Evolutionary conservation across 1,284 basidiomycete species (phyloP).

Genomic region (Boletus holoroseus): DNA sequence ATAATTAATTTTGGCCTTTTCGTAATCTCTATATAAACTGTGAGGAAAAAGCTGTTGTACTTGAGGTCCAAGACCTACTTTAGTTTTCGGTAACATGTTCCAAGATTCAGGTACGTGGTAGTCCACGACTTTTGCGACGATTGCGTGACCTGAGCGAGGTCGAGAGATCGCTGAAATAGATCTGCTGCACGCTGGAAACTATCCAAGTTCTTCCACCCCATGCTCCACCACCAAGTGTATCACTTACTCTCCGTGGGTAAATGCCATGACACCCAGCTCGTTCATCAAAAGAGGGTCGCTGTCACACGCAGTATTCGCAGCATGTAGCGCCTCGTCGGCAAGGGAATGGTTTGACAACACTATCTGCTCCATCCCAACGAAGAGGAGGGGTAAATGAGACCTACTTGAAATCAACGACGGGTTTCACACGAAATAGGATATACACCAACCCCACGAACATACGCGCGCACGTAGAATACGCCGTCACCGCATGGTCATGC

Average conservation of each 20-base stretch:
- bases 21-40: slow-evolving; percentile 47
- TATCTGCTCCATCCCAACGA: slow-evolving; percentile 98
- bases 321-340: slow-evolving; percentile 83
- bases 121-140: slow-evolving; percentile 80
- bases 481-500: slow-evolving; percentile 96
- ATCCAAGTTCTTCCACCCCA: slow-evolving; percentile 6
- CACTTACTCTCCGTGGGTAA: slow-evolving; percentile 76
- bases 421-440: not conserved
- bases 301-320: slow-evolving; percentile 75
- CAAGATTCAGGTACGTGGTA: slow-evolving; percentile 85
- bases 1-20: slow-evolving; percentile 69
- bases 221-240: slow-evolving; percentile 4
- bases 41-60: slow-evolving; percentile 4
- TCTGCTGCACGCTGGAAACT: slow-evolving; percentile 64
- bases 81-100: slow-evolving; percentile 78
- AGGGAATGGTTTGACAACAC: slow-evolving; percentile 78
- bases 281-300: slow-evolving; percentile 88
- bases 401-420: slow-evolving; percentile 37
- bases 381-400: slow-evolving; percentile 89
- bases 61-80: slow-evolving; percentile 44
- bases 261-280: slow-evolving; percentile 90
- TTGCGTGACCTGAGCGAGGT: slow-evolving; percentile 75
- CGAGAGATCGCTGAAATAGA: slow-evolving; percentile 69
- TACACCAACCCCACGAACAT: slow-evolving; percentile 83
- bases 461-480: slow-evolving; percentile 92